These are phyloP conservation scores for Botryosphaeria agaves DNA, from an alignment of 2,329 filamentous ascomycete genomes.

Conservation along the genomic window DNA sequence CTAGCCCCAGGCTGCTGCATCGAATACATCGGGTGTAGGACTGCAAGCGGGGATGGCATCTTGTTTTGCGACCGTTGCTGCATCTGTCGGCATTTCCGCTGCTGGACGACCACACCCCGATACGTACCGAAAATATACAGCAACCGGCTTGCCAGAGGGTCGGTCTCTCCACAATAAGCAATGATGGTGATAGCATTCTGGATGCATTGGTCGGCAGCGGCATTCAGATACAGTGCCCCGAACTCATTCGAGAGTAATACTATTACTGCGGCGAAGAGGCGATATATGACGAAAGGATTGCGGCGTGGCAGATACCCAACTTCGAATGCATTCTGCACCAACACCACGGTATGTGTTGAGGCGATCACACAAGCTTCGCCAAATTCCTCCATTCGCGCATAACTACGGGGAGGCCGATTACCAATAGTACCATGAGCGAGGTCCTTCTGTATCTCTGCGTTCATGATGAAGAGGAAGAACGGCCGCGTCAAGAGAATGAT, in stretches of 20 bases:
- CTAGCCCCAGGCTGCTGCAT: background rate
- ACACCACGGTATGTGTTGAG: slow-evolving; percentile 21
- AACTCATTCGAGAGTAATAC: slow-evolving; percentile 23
- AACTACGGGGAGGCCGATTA: slow-evolving; percentile 1
- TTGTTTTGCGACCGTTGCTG: slow-evolving; percentile 7
- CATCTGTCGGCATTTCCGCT: slow-evolving; percentile 12
- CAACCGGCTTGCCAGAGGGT: slow-evolving; percentile 21
- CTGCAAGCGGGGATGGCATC: slow-evolving; percentile 12
- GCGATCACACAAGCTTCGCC: slow-evolving; percentile 25
- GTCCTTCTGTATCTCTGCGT: slow-evolving; percentile 20
- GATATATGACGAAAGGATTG: slow-evolving; percentile 23
- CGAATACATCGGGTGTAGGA: no score
- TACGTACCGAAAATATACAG: slow-evolving; percentile 20
- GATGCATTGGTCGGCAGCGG: slow-evolving; percentile 18
- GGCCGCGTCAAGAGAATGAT: slow-evolving; percentile 46
- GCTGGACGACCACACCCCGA: slow-evolving; percentile 17
- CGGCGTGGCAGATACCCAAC: slow-evolving; percentile 21
- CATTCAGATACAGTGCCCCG: slow-evolving; percentile 15
- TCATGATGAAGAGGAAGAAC: slow-evolving; percentile 43
- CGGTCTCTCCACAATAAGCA: slow-evolving; percentile 21
- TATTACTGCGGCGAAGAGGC: slow-evolving; percentile 22
- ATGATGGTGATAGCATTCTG: slow-evolving; percentile 20
- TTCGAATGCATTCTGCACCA: slow-evolving; percentile 22
- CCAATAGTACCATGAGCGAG: slow-evolving; percentile 10
- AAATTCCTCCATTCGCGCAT: slow-evolving; percentile 28